Evolutionary conservation across 306 rosid genomes (phyloP).

Genomic region (Prunus mira): DNA sequence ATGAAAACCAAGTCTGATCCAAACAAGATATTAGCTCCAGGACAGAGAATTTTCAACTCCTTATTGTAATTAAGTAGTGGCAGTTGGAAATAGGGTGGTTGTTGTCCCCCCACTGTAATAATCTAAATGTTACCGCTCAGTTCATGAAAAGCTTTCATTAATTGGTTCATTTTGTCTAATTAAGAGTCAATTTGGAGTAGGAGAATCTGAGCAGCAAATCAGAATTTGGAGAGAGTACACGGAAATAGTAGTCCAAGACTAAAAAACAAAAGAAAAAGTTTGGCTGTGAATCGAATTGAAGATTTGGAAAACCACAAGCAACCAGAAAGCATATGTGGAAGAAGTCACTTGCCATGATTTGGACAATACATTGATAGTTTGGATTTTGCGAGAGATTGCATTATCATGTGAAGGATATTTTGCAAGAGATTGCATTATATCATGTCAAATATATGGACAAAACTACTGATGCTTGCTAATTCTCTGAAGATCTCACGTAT

Average conservation of each 20-base stretch:
- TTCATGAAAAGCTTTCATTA: not conserved
- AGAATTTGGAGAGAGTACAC: not conserved
- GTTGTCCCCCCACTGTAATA: not conserved
- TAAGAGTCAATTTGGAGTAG: not conserved
- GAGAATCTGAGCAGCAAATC: not conserved
- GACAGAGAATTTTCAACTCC: constrained; percentile 62
- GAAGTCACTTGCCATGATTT: not conserved
- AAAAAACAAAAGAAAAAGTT: not conserved
- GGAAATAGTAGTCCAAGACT: not conserved
- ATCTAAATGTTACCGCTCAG: not conserved
- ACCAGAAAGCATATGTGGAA: not conserved
- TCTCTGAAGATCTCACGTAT: too few species aligned
- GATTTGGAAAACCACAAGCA: not conserved
- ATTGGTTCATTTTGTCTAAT: not conserved
- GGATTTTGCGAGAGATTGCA: not conserved
- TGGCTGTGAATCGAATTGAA: not conserved
- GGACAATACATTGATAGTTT: not conserved
- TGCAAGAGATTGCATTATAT: not conserved
- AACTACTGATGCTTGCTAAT: not conserved
- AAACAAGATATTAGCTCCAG: constrained; percentile 61
- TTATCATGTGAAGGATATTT: not conserved
- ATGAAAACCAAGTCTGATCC: constrained; percentile 68
- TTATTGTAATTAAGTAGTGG: not conserved
- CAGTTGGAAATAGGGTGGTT: not conserved
- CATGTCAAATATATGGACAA: not conserved